A percentile compares a stretch with the other conserved stretches of the same genome.
These are phyloP conservation scores for Colletotrichum lini DNA, from an alignment of 2,329 filamentous ascomycete species.

Conservation along the genomic window DNA sequence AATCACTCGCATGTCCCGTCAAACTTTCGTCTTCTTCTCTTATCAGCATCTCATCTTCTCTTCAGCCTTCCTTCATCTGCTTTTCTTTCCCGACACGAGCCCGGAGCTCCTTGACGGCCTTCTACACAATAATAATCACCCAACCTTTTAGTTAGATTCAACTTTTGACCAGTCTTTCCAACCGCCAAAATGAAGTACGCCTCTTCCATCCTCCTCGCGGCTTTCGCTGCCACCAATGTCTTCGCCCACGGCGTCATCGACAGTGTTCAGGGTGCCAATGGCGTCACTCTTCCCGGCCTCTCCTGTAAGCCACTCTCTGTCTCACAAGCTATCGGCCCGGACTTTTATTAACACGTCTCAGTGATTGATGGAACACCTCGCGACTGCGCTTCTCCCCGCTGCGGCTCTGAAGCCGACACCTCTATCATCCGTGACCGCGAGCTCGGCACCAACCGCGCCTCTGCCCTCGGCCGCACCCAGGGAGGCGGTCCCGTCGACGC, in stretches of 20 bases:
- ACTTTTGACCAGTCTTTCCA: conserved; percentile 33
- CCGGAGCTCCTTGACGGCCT: conserved; percentile 37
- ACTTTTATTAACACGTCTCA: conserved; percentile 42
- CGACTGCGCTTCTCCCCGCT: conserved; percentile 72
- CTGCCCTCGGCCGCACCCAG: conserved; percentile 75
- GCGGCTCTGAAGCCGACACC: conserved; percentile 77
- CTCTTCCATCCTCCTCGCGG: conserved; percentile 57
- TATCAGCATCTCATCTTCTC: conserved; percentile 39
- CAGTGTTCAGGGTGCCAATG: conserved; percentile 70
- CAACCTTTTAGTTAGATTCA: conserved; percentile 7
- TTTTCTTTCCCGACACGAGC: conserved; percentile 40
- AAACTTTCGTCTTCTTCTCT: conserved; percentile 11
- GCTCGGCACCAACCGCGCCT: conserved; percentile 64
- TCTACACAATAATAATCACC: conserved; percentile 21
- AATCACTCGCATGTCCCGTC: conserved; percentile 30
- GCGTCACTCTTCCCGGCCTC: conserved; percentile 73
- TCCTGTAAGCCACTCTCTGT: conserved; percentile 23
- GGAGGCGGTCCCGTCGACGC: conserved; percentile 72
- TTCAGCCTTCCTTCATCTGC: conserved; percentile 38
- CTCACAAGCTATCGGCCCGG: background rate
- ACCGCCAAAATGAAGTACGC: conserved; percentile 41
- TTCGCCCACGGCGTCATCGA: conserved; percentile 72
- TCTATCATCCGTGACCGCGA: conserved; percentile 76
- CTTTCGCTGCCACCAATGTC: conserved; percentile 56
- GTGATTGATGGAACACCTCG: conserved; percentile 77